Percentiles rank a stretch among this genome's conserved stretches.
Conservation (phyloP, 768 basidiomycete species). For the Leccinum arenicola region DNA sequence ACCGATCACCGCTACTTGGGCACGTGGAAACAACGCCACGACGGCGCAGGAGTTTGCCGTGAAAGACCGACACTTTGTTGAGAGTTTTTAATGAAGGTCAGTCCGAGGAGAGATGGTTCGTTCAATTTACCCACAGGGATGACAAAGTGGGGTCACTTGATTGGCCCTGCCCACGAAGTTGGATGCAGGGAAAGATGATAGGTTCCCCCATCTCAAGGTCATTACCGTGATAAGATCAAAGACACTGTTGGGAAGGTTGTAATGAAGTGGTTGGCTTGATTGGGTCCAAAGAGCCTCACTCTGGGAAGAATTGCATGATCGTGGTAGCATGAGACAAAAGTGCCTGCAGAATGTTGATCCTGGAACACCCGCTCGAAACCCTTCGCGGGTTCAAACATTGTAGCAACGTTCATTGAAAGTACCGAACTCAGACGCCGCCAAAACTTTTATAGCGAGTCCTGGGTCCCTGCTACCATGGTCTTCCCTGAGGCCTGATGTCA, state of each 20-base stretch:
- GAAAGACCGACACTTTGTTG: neutral
- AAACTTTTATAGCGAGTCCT: neutral
- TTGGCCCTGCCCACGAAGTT: neutral
- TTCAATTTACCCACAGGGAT: neutral
- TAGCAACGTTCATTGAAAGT: neutral
- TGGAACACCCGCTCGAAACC: slow-evolving; percentile 3
- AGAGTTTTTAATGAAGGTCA: neutral
- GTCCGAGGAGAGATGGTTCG: neutral
- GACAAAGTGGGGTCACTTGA: neutral
- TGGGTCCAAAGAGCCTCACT: neutral
- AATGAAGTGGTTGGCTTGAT: no score
- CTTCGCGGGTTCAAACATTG: slow-evolving; percentile 1
- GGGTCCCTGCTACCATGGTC: neutral
- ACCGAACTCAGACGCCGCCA: neutral
- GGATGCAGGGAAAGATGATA: neutral
- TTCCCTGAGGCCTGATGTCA: neutral
- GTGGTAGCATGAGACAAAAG: neutral
- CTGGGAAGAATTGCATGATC: slow-evolving; percentile 5
- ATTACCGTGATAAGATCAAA: neutral
- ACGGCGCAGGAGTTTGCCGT: neutral
- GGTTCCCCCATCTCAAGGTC: neutral
- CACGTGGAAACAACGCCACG: neutral
- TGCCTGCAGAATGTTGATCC: neutral
- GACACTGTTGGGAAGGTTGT: neutral
- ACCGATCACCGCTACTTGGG: neutral